phyloP scores from a whole-genome alignment of 305 asterid species.

The Ajuga reptans region DNA sequence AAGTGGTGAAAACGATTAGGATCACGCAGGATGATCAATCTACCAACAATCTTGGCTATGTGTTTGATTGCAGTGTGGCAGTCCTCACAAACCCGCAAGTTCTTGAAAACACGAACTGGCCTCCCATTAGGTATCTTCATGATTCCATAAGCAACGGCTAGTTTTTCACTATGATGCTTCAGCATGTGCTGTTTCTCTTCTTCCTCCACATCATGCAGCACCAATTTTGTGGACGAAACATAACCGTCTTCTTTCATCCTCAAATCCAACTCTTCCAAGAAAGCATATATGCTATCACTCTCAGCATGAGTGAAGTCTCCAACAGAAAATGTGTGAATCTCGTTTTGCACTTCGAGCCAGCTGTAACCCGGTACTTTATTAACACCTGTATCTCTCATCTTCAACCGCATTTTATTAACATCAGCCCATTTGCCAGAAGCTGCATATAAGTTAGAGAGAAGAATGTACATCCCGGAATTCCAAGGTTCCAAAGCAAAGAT shows the following conservation, averaged over 20 bases:
- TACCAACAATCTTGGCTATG: slow-evolving; percentile 65
- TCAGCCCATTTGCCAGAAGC: slow-evolving; percentile 81
- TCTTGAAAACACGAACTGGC: slow-evolving; percentile 73
- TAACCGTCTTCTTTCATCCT: slow-evolving; percentile 64
- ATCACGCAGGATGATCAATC: slow-evolving; percentile 69
- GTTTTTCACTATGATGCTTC: slow-evolving; percentile 75
- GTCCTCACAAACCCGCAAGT: slow-evolving; percentile 80
- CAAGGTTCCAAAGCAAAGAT: slow-evolving; percentile 71
- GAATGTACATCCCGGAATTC: slow-evolving; percentile 86
- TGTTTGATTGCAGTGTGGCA: slow-evolving; percentile 75
- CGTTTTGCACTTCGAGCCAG: slow-evolving; percentile 75
- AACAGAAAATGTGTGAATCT: slow-evolving; percentile 66
- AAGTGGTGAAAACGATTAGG: slow-evolving; percentile 89
- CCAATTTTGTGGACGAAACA: slow-evolving; percentile 65
- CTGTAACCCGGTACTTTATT: slow-evolving; percentile 70
- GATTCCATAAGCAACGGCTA: slow-evolving; percentile 82
- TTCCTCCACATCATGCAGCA: slow-evolving; percentile 85
- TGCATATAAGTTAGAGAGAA: slow-evolving; percentile 76
- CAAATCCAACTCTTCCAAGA: slow-evolving; percentile 62
- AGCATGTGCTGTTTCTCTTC: slow-evolving; percentile 84
- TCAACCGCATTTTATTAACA: slow-evolving; percentile 59
- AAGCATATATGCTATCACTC: slow-evolving; percentile 44
- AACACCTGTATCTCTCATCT: slow-evolving; percentile 67
- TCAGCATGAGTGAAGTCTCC: slow-evolving; percentile 70
- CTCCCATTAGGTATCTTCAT: slow-evolving; percentile 62